Evolutionary conservation across 257 asterid species (phyloP).

Genomic region (Petunia axillaris): DNA sequence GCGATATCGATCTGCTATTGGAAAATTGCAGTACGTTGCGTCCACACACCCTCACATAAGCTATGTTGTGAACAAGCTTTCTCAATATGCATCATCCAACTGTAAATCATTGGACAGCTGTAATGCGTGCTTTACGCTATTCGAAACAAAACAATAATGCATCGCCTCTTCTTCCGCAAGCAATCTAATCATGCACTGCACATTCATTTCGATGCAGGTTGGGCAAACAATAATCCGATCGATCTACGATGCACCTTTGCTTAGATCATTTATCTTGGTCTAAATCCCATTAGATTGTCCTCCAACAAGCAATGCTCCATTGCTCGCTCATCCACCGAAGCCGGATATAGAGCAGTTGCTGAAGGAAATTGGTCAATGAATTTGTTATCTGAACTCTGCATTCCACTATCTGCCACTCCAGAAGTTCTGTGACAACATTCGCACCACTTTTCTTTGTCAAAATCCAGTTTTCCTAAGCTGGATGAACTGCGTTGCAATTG

Average conservation of each 20-base stretch:
- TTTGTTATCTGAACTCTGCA: not conserved
- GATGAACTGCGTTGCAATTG: not conserved
- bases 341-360: not conserved
- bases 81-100: not conserved
- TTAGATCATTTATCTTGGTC: not conserved
- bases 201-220: not conserved
- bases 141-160: not conserved
- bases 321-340: not conserved
- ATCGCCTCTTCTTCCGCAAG: not conserved
- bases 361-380: not conserved
- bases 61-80: not conserved
- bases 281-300: not conserved
- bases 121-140: not conserved
- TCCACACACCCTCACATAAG: not conserved
- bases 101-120: not conserved
- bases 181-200: not conserved
- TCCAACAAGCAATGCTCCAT: not conserved
- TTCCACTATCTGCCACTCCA: not conserved
- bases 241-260: not conserved
- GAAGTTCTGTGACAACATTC: not conserved
- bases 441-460: not conserved
- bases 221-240: not conserved
- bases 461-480: not conserved
- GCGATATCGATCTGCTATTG: not conserved
- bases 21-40: not conserved